Base-by-base conservation (phyloP, 169 alveolate genomes). In the Cryptosporidium baileyi region DNA sequence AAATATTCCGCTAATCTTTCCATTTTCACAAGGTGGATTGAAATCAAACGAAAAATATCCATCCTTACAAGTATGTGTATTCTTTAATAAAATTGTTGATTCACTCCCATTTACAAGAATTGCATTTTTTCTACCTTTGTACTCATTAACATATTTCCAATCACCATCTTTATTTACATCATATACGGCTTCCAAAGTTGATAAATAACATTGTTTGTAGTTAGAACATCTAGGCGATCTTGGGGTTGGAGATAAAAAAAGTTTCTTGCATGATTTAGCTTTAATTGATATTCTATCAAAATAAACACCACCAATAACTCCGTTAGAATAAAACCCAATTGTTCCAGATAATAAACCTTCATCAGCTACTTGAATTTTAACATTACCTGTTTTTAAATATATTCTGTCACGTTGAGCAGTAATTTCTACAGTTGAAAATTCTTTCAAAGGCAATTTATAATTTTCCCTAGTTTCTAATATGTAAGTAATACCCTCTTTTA, bases 321-420 rank as follows among this genome's bases (percentile, higher is more conserved):
- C 96, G 54, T 92, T 91, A 9, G 96, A 90, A 79, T 93, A 94
- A 59, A 94, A 90, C 5, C 95, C 97, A 40, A 94, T 92, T 15
- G 93, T 88, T 17, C 97, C 97, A 54, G 93, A 90, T 65, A 92
- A 60, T 52, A 94, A 91, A 9, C 94, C 82, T 80, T 93, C 94
- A 89, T 94, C 97, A 63, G 94, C 74, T 22, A 92, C 94, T 74
- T 74, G 65, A 15, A 74, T n/a, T 22, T 59, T 74, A 22, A 74
- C 15, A 38, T 43, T n/a, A 22, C 60, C 85, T 22, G 41, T 45
- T n/a, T 54, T 54, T 3, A 51, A 34, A 51, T 74, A 74, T 2
- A 74, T 34, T 51, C 85, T 51, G 40, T 74, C 85, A 38, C 85
- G 32, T 28, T 74, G 85, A 9, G 59, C 67, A 0, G 74, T 74